A percentile compares a stretch with the other conserved stretches of the same genome.
phyloP scores from a whole-genome alignment of 169 alveolate species.

The Babesia ovis region DNA sequence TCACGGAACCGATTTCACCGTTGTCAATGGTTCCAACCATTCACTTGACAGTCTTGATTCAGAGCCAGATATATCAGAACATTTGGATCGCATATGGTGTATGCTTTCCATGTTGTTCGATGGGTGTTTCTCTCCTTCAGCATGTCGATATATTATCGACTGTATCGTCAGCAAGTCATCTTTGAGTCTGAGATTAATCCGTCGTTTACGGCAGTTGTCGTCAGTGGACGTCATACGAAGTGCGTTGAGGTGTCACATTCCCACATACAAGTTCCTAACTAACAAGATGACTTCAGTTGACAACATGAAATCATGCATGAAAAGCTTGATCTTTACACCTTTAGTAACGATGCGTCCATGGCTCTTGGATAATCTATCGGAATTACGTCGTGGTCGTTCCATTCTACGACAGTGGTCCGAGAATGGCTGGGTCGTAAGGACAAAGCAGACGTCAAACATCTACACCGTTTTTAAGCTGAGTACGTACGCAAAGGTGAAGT shows the following conservation, averaged over 20 bases:
- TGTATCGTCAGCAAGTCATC: constrained; percentile 30
- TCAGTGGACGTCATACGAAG: constrained; percentile 24
- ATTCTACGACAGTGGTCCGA: constrained; percentile 49
- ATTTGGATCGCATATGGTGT: constrained; percentile 25
- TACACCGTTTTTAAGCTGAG: constrained; percentile 26
- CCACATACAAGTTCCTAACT: constrained; percentile 7
- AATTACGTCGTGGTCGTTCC: not conserved
- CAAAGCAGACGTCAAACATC: constrained; percentile 35
- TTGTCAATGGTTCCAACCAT: not conserved
- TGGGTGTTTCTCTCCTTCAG: constrained; percentile 14
- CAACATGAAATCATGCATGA: constrained; percentile 12
- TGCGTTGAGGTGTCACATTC: constrained; percentile 8
- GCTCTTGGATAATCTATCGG: constrained; percentile 3
- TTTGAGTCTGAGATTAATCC: constrained; percentile 19
- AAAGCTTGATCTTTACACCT: constrained; percentile 48
- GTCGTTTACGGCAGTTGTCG: constrained; percentile 33
- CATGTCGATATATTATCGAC: constrained; percentile 34
- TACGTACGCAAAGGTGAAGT: constrained; percentile 35
- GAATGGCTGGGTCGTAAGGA: constrained; percentile 52
- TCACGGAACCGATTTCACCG: not conserved
- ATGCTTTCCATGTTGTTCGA: constrained; percentile 43
- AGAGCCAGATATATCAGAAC: not conserved
- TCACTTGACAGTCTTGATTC: not conserved
- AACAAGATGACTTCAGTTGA: constrained; percentile 1
- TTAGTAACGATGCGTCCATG: constrained; percentile 19